phyloP scores from a whole-genome alignment of 1,284 basidiomycete species.

The Termitomyces sp. region DNA sequence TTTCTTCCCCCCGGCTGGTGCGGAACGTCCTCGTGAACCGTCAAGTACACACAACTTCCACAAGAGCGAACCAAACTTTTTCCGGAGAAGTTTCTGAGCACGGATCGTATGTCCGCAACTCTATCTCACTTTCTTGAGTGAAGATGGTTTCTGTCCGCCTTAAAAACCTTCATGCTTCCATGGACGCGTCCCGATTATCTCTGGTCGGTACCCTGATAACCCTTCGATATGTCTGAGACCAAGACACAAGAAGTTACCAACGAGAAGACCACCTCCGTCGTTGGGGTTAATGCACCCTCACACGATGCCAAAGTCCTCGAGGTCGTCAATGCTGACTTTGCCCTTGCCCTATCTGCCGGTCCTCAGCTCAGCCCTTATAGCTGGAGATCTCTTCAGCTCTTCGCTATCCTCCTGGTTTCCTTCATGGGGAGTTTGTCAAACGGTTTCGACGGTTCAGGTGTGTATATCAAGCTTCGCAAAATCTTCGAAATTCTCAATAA shows the following conservation, averaged over 20 bases:
- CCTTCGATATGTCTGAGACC: slow-evolving; percentile 6
- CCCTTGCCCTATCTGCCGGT: slow-evolving; percentile 36
- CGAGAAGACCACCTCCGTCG: slow-evolving; percentile 3
- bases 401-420: slow-evolving; percentile 34
- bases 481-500: not conserved
- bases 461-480: slow-evolving; percentile 6
- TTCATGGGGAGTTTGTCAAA: slow-evolving; percentile 43
- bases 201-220: slow-evolving; percentile 5
- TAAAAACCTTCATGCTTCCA: not conserved
- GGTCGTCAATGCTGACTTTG: slow-evolving; percentile 31
- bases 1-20: too few species aligned
- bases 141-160: not conserved
- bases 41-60: too few species aligned
- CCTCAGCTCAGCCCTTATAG: slow-evolving; percentile 35
- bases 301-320: slow-evolving; percentile 27
- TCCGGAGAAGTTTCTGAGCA: not conserved
- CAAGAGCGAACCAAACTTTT: not conserved
- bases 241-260: slow-evolving; percentile 6
- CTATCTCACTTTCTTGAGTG: not conserved
- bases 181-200: not conserved
- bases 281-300: slow-evolving; percentile 4
- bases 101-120: not conserved
- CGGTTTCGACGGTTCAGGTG: slow-evolving; percentile 41
- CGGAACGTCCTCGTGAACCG: too few species aligned
- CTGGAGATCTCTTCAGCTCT: slow-evolving; percentile 35